These are phyloP conservation scores for Lactifluus pinguis DNA, from an alignment of 768 basidiomycete genomes.

Conservation along the genomic window DNA sequence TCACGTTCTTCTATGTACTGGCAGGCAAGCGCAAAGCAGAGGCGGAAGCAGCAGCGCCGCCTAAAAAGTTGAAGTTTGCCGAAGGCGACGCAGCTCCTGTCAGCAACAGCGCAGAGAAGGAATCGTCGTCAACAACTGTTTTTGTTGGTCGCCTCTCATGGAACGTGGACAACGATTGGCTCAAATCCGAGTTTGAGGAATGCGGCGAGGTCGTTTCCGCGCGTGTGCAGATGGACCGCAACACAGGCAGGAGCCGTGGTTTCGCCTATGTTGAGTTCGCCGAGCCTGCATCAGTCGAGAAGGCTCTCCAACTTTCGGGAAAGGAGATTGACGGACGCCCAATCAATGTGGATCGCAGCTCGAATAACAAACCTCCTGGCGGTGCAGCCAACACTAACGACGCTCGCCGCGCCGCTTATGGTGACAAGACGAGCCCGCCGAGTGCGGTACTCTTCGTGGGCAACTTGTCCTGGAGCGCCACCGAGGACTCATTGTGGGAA, in stretches of 20 bases:
- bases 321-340: constrained; percentile 88
- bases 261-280: constrained; percentile 80
- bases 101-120: constrained; percentile 32
- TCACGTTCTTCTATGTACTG: background rate
- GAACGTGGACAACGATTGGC: constrained; percentile 95
- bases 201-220: constrained; percentile 89
- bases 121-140: constrained; percentile 48
- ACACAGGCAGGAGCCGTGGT: constrained; percentile 73
- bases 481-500: constrained; percentile 83
- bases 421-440: constrained; percentile 58
- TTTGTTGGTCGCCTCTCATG: constrained; percentile 93
- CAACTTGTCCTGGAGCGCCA: constrained; percentile 72
- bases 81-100: constrained; percentile 44
- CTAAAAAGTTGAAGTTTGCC: constrained; percentile 78
- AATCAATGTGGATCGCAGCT: constrained; percentile 77
- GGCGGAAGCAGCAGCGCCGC: constrained; percentile 43
- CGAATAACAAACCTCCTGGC: constrained; percentile 40
- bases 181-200: constrained; percentile 79
- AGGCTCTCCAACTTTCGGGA: constrained; percentile 73
- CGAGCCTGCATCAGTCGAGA: constrained; percentile 61
- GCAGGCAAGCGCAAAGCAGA: constrained; percentile 79
- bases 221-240: constrained; percentile 78
- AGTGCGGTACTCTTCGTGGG: constrained; percentile 82
- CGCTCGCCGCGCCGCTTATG: constrained; percentile 68
- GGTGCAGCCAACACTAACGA: constrained; percentile 33